Base-by-base conservation (phyloP, 352 stramenopile genomes). In the Globisporangium mamillatum region DNA sequence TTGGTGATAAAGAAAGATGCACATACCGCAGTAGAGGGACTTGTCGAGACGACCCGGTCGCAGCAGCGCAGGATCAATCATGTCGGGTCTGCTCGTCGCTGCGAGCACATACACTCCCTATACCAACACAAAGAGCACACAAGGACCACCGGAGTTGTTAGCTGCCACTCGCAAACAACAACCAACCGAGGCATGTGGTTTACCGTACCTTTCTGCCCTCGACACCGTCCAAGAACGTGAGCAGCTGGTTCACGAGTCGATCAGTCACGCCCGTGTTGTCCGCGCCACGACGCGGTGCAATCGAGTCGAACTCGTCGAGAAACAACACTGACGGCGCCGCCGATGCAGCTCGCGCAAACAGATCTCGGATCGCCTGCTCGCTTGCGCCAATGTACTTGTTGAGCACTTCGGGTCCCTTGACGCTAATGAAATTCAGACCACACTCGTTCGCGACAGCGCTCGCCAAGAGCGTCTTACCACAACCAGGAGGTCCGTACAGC, bases 201-300 rank as follows among this genome's bases (percentile, higher is more conserved):
- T 34, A n/a, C 48, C 60, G 52, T 63, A 93, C 91, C 77, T 91
- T 90, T 64, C 89, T 72, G 0, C 76, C 81, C 78, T 99, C 97
- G 14, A 99, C 96, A 48, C 97, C 97, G 80, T 99, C 97, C 55
- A 99, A 74, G 71, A 99, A 98, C 0, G 97, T 99, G 0, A 99
- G 87, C 56, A 99, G 79, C 67, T 99, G 97, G 72, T 99, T 99
- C 55, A 99, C 97, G 29, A 99, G 92, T 24, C 97, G 84, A 73
- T 99, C 97, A 0, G 96, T 99, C 36, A 99, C 96, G 32, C 97
- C 95, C 8, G 93, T 98, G 72, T 97, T 94, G 70, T 98, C 88
- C 14, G 86, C 86, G 44, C 96, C 97, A 65, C 97, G 89, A 10
- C 91, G 88, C n/a, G 96, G 96, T 34, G 96, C 96, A 48, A 99